phyloP scores from a whole-genome alignment of 768 basidiomycete genomes.

The Postia placenta region DNA sequence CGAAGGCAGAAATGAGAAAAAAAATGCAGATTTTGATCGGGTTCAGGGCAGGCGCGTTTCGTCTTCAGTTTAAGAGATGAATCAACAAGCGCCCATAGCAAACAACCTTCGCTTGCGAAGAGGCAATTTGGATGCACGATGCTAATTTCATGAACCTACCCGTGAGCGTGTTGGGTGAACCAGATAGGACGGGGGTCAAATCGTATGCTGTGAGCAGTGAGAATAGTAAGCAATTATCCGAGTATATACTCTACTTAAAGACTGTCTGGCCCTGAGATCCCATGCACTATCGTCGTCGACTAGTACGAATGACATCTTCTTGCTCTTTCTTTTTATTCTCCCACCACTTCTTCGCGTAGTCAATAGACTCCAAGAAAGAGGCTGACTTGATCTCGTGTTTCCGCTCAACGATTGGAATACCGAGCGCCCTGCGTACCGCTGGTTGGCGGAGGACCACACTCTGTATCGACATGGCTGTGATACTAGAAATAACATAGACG shows the following conservation, averaged over 20 bases:
- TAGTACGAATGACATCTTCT: background rate
- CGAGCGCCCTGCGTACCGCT: constrained; percentile 33
- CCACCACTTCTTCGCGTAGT: constrained; percentile 15
- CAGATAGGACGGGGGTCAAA: background rate
- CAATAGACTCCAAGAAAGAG: constrained; percentile 22
- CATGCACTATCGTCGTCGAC: background rate
- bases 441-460: constrained; percentile 37
- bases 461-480: constrained; percentile 41
- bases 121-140: no score
- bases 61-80: no score
- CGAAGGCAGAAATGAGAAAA: background rate
- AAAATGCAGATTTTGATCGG: background rate
- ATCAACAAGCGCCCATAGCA: no score
- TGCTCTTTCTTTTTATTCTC: constrained; percentile 11
- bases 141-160: no score
- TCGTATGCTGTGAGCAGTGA: no score
- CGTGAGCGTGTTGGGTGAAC: no score
- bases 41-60: constrained; percentile 3
- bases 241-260: background rate
- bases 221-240: background rate
- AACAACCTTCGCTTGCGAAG: no score
- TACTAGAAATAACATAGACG: constrained; percentile 51
- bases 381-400: constrained; percentile 15
- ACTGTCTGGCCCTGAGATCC: background rate
- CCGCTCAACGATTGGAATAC: constrained; percentile 24